Evolutionary conservation across 257 asterid species (phyloP).

Genomic region (Ilex asprella): DNA sequence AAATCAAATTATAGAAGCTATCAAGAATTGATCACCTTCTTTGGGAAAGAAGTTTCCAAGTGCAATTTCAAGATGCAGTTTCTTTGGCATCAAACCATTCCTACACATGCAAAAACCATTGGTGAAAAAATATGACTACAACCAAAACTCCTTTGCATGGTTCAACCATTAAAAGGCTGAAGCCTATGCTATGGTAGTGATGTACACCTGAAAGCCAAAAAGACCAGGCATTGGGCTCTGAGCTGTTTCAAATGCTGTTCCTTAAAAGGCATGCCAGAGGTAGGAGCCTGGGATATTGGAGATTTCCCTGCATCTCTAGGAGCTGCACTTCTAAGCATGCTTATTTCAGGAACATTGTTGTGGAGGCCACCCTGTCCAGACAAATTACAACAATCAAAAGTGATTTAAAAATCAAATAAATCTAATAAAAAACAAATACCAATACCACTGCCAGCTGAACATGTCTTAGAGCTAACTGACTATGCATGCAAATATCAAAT

Average conservation of each 20-base stretch:
- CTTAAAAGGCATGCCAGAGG: constrained; percentile 64
- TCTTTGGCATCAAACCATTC: constrained; percentile 87
- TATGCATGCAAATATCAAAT: too few species aligned
- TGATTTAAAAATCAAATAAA: constrained; percentile 11
- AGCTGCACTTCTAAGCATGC: constrained; percentile 38
- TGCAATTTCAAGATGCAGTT: constrained; percentile 96
- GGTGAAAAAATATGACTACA: constrained; percentile 1
- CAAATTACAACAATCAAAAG: constrained; percentile 11
- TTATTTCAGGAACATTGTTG: constrained; percentile 50
- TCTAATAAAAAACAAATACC: neutral
- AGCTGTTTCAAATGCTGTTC: constrained; percentile 97
- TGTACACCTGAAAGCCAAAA: constrained; percentile 82
- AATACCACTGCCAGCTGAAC: too few species aligned
- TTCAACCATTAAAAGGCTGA: constrained; percentile 6
- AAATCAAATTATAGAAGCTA: constrained; percentile 4
- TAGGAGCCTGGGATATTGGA: constrained; percentile 53
- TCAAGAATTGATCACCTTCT: constrained; percentile 58
- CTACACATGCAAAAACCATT: constrained; percentile 36
- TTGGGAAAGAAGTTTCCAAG: constrained; percentile 69
- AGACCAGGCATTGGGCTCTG: constrained; percentile 98
- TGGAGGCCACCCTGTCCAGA: constrained; percentile 46
- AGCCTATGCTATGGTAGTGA: neutral
- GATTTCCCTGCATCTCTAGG: constrained; percentile 83
- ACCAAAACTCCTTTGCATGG: constrained; percentile 6
- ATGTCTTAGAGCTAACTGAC: too few species aligned